Base-by-base conservation (phyloP, 2,329 filamentous ascomycete genomes). In the Xenoacremonium recifei region DNA sequence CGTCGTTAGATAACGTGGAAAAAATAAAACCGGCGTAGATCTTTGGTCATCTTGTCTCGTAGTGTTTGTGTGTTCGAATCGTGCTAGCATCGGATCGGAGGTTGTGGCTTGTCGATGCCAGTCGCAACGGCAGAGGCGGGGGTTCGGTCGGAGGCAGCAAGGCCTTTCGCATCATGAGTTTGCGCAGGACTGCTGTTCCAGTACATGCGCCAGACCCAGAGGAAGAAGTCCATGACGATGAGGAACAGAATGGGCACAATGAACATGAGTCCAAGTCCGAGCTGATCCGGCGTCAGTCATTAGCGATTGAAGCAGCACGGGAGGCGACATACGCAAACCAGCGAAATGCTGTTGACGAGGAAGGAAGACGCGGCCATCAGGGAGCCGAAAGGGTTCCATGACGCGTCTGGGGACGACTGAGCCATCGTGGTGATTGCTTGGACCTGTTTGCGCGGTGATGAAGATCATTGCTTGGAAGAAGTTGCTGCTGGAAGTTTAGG, bases 161-260 rank as follows among this genome's bases (percentile, higher is more conserved):
- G 40, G 17, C 37, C 36, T 17, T 50, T 55, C 30, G 43, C 17
- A 39, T 53, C 54, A 38, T 29, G 25, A 39, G 25, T 38, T 7
- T 45, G 25, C 38, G 40, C 37, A 43, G 51, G 41, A 21, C 42
- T 40, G 17, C 39, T 45, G 29, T 53, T 57, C 43, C 51, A 58
- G 43, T 55, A 56, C 9, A 71, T 64, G 50, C 77, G 69, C 69
- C 72, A 80, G 30, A 75, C 48, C 75, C 76, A 80, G 21, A 80
- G 64, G 19, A 62, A 57, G 36, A 80, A 55, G 54, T 81, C 77
- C 50, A 77, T 70, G 21, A 68, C 46, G 42, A 80, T 65, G 21
- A 79, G 59, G n/a, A 67, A 57, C 21, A 70, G 43, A 21, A 77
- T 58, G 2, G 77, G 77, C 0, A 74, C 44, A 31, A 71, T 63